phyloP scores from a whole-genome alignment of 2,329 filamentous ascomycete genomes.

The Aspergillus neoniger region DNA sequence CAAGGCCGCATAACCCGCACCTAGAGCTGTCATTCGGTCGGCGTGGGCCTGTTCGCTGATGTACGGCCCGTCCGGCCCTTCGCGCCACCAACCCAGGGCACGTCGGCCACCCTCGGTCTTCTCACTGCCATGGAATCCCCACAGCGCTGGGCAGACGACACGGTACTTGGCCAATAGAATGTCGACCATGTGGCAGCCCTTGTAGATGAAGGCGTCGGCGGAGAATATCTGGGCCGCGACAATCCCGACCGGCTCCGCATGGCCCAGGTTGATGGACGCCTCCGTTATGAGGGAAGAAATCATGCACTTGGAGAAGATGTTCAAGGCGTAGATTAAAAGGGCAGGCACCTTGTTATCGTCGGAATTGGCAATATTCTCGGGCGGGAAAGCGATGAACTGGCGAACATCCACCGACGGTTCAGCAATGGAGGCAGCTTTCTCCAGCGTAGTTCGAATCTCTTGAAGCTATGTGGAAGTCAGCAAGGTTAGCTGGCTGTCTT shows the following conservation, averaged over 20 bases:
- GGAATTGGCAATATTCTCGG: slow-evolving; percentile 38
- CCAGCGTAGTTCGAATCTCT: slow-evolving; percentile 56
- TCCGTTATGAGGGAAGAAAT: slow-evolving; percentile 70
- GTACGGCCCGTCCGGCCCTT: slow-evolving; percentile 56
- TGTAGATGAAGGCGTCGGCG: slow-evolving; percentile 65
- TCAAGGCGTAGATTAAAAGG: slow-evolving; percentile 73
- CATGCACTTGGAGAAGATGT: slow-evolving; percentile 72
- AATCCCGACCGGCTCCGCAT: slow-evolving; percentile 78
- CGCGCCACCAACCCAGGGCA: slow-evolving; percentile 73
- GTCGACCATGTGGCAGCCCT: slow-evolving; percentile 70
- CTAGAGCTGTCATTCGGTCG: slow-evolving; percentile 80
- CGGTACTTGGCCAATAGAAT: slow-evolving; percentile 87
- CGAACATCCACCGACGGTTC: slow-evolving; percentile 60
- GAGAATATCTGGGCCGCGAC: slow-evolving; percentile 75
- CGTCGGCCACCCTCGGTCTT: slow-evolving; percentile 67
- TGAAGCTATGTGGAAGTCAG: slow-evolving; percentile 23
- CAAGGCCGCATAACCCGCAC: slow-evolving; percentile 79
- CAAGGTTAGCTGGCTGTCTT: slow-evolving; percentile 13
- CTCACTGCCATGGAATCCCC: slow-evolving; percentile 77
- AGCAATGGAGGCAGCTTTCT: slow-evolving; percentile 55
- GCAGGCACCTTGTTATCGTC: slow-evolving; percentile 59
- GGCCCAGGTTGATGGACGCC: slow-evolving; percentile 62
- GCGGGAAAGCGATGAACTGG: slow-evolving; percentile 53
- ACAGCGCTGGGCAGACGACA: slow-evolving; percentile 77
- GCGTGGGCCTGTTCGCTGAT: slow-evolving; percentile 71